A percentile compares a stretch with the other conserved stretches of the same genome.
These are phyloP conservation scores for Tetracentron sinense DNA, from an alignment of 164 flowering plant species.

Conservation along the genomic window DNA sequence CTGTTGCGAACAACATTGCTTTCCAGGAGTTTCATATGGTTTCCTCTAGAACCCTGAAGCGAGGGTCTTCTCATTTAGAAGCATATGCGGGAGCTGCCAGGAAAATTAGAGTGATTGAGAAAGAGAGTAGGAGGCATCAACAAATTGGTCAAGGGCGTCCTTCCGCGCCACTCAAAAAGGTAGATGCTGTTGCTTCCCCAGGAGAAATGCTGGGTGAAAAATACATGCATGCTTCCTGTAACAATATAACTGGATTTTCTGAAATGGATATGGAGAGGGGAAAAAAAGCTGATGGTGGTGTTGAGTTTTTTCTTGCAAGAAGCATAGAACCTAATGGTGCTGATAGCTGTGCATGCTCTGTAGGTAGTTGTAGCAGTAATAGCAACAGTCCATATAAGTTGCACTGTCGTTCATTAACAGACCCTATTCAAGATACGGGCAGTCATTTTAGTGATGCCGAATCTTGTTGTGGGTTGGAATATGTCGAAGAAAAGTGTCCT, in stretches of 20 bases:
- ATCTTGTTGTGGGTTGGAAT: slow-evolving; percentile 41
- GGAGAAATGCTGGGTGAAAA: slow-evolving; percentile 43
- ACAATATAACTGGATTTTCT: slow-evolving; percentile 31
- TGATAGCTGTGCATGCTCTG: slow-evolving; percentile 55
- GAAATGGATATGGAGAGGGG: slow-evolving; percentile 37
- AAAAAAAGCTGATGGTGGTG: slow-evolving; percentile 29
- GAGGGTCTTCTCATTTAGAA: slow-evolving; percentile 27
- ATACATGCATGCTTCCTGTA: slow-evolving; percentile 43
- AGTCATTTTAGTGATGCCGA: slow-evolving; percentile 57
- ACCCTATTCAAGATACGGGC: slow-evolving; percentile 34
- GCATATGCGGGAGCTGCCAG: slow-evolving; percentile 17
- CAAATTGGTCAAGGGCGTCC: slow-evolving; percentile 16
- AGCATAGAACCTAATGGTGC: slow-evolving; percentile 39
- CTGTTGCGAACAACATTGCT: not conserved
- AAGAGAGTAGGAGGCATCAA: slow-evolving; percentile 29
- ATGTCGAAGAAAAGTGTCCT: slow-evolving; percentile 33
- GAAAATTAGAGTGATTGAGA: slow-evolving; percentile 37
- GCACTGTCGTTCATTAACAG: slow-evolving; percentile 19
- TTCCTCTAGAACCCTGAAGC: slow-evolving; percentile 36
- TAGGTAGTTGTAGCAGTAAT: slow-evolving; percentile 76
- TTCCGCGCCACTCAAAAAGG: slow-evolving; percentile 37
- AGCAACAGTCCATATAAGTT: slow-evolving; percentile 26
- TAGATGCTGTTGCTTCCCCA: slow-evolving; percentile 57
- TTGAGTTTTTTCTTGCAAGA: slow-evolving; percentile 31
- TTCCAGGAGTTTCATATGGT: slow-evolving; percentile 24